These are phyloP conservation scores for Posidonia australis DNA, from an alignment of 106 monocot genomes.

Conservation along the genomic window DNA sequence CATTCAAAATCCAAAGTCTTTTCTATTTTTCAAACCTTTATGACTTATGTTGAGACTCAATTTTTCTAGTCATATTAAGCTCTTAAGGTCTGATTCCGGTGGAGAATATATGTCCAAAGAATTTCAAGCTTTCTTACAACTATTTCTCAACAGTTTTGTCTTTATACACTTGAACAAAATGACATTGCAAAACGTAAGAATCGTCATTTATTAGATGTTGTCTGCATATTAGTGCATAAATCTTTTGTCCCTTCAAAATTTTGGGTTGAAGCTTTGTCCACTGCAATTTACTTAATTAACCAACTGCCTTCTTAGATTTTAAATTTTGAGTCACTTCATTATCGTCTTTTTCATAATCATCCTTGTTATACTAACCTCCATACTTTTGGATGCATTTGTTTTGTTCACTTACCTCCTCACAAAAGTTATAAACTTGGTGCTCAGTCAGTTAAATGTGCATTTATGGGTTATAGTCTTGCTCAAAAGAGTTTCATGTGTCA, in stretches of 20 bases:
- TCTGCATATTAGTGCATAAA: not conserved
- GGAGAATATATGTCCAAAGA: slow-evolving; percentile 11
- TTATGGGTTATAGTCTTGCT: slow-evolving; percentile 6
- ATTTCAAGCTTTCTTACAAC: slow-evolving; percentile 7
- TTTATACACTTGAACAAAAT: slow-evolving; percentile 24
- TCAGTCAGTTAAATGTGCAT: slow-evolving; percentile 8
- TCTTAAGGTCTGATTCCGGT: slow-evolving; percentile 2
- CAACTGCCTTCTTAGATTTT: not conserved
- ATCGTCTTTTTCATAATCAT: slow-evolving; percentile 2
- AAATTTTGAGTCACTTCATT: not conserved
- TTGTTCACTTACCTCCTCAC: not conserved
- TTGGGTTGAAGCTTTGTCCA: slow-evolving; percentile 3
- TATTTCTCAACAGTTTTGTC: slow-evolving; percentile 10
- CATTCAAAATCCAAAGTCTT: slow-evolving; percentile 12
- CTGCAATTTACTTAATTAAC: slow-evolving; percentile 13
- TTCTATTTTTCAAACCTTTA: slow-evolving; percentile 2
- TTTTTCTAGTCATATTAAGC: slow-evolving; percentile 7
- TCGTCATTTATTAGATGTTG: slow-evolving; percentile 11
- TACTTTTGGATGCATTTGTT: slow-evolving; percentile 15
- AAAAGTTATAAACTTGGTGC: not conserved
- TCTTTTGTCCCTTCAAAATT: not conserved
- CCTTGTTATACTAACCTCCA: slow-evolving; percentile 4
- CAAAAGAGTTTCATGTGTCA: slow-evolving; percentile 8
- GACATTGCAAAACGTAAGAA: slow-evolving; percentile 8
- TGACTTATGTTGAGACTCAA: slow-evolving; percentile 5